Evolutionary conservation across 108 stramenopile genomes (phyloP), one percentile per base, ranked within the genome.

Genomic region (Nitzschia sp.): DNA sequence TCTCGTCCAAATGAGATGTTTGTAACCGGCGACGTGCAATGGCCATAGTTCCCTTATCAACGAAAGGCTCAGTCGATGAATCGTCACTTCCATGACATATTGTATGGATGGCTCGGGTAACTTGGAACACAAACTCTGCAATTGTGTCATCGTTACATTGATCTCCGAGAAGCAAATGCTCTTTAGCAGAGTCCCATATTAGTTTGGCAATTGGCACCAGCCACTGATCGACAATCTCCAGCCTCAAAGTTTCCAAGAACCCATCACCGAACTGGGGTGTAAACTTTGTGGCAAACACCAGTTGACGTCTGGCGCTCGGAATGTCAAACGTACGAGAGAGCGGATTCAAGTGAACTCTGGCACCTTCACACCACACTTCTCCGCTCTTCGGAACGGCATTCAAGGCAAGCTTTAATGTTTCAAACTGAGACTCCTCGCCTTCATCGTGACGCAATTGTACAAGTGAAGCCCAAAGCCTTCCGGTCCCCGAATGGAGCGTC

Each of bases 341-440:
- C 14, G 92, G 92, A 69, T 93, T 93, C 40, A 90, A 68, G 57
- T 85, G 82, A 48, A 93, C 86, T 52, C 92, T 72, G 46, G 86
- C 89, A 19, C 91, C 96, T 79, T 98, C 98, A 68, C 97, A 96
- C 98, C 98, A 97, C 2, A 98, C 98, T 65, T 98, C 98, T 11
- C 98, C 96, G 52, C 93, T 94, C 74, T 98, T 98, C 14, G 96
- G 98, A 20, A 97, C 96, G 41, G 92, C 91, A 69, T 86, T 84
- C 52, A 97, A 70, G 8, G 98, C 96, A 54, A 67, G 75, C 60
- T 83, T 85, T 37, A 97, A 74, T 2, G 87, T 77, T 8, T 75
- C 59, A 41, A 83, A 75, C 72, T 96, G 95, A 43, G 79, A 78
- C 53, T 76, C 58, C 73, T 91, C 96, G 55, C 89, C 92, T 67